A percentile compares a stretch with the other conserved stretches of the same genome.
These are phyloP conservation scores for Limnomonas spitsbergensis DNA, from an alignment of 139 green algal genomes.

Conservation along the genomic window DNA sequence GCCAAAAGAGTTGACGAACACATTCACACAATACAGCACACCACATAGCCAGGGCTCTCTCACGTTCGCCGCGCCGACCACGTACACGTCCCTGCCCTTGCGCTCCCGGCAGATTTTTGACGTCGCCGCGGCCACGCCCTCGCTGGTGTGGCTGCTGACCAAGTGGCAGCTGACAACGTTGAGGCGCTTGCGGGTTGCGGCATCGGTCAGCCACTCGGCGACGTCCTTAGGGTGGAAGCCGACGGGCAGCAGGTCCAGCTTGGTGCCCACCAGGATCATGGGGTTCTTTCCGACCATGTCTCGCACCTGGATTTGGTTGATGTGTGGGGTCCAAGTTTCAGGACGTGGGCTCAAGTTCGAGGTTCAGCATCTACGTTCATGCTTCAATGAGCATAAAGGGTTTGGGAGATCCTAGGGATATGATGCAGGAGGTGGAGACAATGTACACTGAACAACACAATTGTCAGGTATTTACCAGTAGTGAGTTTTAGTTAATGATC, in stretches of 20 bases:
- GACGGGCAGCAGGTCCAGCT: constrained; percentile 87
- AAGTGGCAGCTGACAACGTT: constrained; percentile 67
- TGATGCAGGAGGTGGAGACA: no score
- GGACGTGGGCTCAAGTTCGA: no score
- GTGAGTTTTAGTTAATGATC: no score
- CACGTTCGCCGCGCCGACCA: constrained; percentile 91
- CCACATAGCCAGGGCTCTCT: no score
- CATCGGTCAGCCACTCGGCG: constrained; percentile 70
- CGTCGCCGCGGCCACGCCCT: constrained; percentile 52
- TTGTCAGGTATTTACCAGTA: no score
- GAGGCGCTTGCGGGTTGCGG: constrained; percentile 58
- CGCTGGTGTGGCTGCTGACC: constrained; percentile 61
- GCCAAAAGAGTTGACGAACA: no score
- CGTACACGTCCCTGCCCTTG: constrained; percentile 85
- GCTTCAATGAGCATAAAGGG: no score
- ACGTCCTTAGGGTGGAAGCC: constrained; percentile 46
- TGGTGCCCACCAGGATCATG: constrained; percentile 90
- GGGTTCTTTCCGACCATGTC: constrained; percentile 90
- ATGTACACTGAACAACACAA: no score
- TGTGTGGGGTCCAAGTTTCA: no score
- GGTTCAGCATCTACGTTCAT: no score
- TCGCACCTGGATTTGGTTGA: constrained; percentile 47
- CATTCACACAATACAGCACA: no score
- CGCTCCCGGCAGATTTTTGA: constrained; percentile 63
- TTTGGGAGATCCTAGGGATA: no score